Evolutionary conservation across 805 yeast species (phyloP).

Genomic region (Saccharomycopsis sp.): DNA sequence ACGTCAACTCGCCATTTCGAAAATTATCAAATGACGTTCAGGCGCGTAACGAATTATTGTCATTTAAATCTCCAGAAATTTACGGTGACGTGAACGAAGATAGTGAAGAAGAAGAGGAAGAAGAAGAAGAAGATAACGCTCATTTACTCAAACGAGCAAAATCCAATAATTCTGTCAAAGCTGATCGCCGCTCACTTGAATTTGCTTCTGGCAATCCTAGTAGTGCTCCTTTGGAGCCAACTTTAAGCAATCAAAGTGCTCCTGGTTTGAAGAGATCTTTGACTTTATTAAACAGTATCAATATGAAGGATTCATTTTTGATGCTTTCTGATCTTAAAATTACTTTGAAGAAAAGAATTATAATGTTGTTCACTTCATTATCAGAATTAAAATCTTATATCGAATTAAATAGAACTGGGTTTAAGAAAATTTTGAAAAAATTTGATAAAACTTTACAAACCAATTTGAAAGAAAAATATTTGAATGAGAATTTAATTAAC

Average conservation of each 20-base stretch:
- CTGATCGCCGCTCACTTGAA: background rate
- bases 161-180: conserved; percentile 1
- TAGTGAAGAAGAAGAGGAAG: conserved; percentile 19
- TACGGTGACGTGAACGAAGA: conserved; percentile 19
- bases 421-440: conserved; percentile 83
- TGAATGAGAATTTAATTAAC: conserved; percentile 37
- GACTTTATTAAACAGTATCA: conserved; percentile 12
- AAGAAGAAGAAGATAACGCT: conserved; percentile 6
- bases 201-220: background rate
- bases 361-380: conserved; percentile 61
- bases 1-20: background rate
- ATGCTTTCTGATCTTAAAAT: conserved; percentile 41
- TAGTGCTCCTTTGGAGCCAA: conserved; percentile 3
- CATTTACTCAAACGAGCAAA: conserved; percentile 3
- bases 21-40: conserved; percentile 2
- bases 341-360: conserved; percentile 46
- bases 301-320: conserved; percentile 24
- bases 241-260: background rate
- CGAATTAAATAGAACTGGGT: conserved; percentile 83
- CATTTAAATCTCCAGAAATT: conserved; percentile 18
- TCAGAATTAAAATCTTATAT: conserved; percentile 79
- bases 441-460: conserved; percentile 78
- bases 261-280: conserved; percentile 8
- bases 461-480: conserved; percentile 50
- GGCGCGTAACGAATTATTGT: conserved; percentile 15